Percentiles rank a stretch among this genome's conserved stretches.
Evolutionary conservation across 129 eudicot species (phyloP).

Genomic region (Solidago caesia): DNA sequence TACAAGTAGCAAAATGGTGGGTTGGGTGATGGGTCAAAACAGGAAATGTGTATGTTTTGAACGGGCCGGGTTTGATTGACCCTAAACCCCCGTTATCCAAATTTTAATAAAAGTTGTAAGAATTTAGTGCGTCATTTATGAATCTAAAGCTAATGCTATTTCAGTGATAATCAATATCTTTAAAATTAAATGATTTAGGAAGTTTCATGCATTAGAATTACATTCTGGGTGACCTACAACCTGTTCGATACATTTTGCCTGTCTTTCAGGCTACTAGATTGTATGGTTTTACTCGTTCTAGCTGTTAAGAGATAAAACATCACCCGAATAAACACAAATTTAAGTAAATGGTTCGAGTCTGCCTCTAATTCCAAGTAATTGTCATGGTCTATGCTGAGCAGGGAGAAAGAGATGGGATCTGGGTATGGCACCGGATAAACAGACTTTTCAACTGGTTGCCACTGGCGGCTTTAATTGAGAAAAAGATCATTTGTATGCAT

Average conservation of each 20-base stretch:
- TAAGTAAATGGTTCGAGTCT: neutral
- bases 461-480: constrained; percentile 92
- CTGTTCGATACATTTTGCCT: too few relatives aligned
- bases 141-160: too few relatives aligned
- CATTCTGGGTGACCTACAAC: too few relatives aligned
- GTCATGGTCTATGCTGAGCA: constrained; percentile 28
- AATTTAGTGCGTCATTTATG: too few relatives aligned
- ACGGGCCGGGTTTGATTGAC: too few relatives aligned
- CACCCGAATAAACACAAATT: neutral
- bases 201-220: too few relatives aligned
- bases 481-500: constrained; percentile 95
- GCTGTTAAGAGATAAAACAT: neutral
- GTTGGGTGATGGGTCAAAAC: too few relatives aligned
- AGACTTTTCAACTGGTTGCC: constrained; percentile 97
- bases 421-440: constrained; percentile 98
- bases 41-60: too few relatives aligned
- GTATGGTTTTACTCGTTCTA: neutral
- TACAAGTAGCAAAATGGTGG: constrained; percentile 4
- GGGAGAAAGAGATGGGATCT: constrained; percentile 99
- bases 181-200: too few relatives aligned
- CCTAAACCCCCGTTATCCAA: too few relatives aligned
- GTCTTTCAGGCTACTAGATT: neutral
- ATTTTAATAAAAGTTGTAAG: too few relatives aligned
- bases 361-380: constrained; percentile 12
- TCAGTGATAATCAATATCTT: too few relatives aligned